Evolutionary conservation across 2,329 filamentous ascomycete species (phyloP).

Genomic region (Xenoacremonium recifei): DNA sequence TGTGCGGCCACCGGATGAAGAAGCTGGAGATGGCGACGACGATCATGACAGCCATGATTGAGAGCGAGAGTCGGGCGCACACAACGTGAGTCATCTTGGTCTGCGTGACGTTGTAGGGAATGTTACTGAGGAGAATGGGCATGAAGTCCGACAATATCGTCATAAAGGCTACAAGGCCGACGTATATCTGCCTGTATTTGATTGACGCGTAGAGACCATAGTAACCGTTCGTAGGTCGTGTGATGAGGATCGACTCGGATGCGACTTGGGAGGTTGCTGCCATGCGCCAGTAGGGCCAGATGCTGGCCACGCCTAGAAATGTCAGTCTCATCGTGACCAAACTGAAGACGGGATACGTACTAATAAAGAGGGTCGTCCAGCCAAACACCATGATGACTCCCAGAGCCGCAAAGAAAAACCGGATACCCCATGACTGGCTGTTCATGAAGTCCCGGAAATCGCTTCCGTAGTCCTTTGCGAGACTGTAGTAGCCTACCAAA

Average conservation of each 20-base stretch:
- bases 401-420: slow-evolving; percentile 42
- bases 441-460: slow-evolving; percentile 40
- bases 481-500: slow-evolving; percentile 40
- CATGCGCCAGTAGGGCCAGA: slow-evolving; percentile 44
- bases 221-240: slow-evolving; percentile 44
- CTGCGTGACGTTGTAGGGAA: slow-evolving; percentile 45
- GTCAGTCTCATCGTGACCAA: slow-evolving; percentile 2
- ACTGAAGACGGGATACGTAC: slow-evolving; percentile 5
- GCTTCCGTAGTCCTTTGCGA: slow-evolving; percentile 27
- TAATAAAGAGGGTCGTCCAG: slow-evolving; percentile 41
- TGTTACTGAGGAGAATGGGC: slow-evolving; percentile 48
- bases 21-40: slow-evolving; percentile 38
- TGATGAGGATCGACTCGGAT: slow-evolving; percentile 38
- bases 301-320: slow-evolving; percentile 40
- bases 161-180: slow-evolving; percentile 39
- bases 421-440: slow-evolving; percentile 40
- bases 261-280: slow-evolving; percentile 30
- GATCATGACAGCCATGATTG: slow-evolving; percentile 43
- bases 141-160: slow-evolving; percentile 49
- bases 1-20: slow-evolving; percentile 40
- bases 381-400: slow-evolving; percentile 42
- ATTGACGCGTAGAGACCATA: slow-evolving; percentile 36
- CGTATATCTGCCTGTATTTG: slow-evolving; percentile 32
- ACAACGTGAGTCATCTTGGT: slow-evolving; percentile 36
- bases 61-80: slow-evolving; percentile 39